phyloP scores from a whole-genome alignment of 2,329 filamentous ascomycete genomes.

The Colletotrichum echinochloae region DNA sequence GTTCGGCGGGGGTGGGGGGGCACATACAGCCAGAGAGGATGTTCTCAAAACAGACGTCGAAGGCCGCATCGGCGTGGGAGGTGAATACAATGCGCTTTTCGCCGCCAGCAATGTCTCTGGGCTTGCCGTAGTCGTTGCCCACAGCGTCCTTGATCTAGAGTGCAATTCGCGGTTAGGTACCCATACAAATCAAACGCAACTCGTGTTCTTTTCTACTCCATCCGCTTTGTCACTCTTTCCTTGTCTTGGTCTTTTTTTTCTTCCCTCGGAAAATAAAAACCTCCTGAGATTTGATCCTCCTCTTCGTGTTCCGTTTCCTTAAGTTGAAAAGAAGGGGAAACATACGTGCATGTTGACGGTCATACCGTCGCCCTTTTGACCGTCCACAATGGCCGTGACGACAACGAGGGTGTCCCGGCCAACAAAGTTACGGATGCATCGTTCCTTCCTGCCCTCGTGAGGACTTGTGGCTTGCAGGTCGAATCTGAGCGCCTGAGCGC shows the following conservation, averaged over 20 bases:
- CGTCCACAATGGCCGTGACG: slow-evolving; percentile 89
- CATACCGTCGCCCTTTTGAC: slow-evolving; percentile 92
- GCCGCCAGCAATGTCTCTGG: slow-evolving; percentile 91
- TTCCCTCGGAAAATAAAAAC: neutral
- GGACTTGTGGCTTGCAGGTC: slow-evolving; percentile 79
- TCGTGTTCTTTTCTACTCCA: neutral
- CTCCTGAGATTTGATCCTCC: neutral
- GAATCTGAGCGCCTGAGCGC: slow-evolving; percentile 85
- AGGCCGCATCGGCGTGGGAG: slow-evolving; percentile 88
- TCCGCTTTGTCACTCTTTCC: neutral
- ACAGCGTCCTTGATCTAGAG: slow-evolving; percentile 90
- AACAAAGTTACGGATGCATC: slow-evolving; percentile 98
- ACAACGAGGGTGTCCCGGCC: slow-evolving; percentile 92
- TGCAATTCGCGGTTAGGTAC: slow-evolving; percentile 24
- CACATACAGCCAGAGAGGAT: slow-evolving; percentile 76
- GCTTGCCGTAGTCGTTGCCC: slow-evolving; percentile 94
- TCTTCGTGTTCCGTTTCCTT: neutral
- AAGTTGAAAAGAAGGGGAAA: slow-evolving; percentile 41
- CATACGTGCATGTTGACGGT: slow-evolving; percentile 91
- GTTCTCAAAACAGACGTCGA: slow-evolving; percentile 98
- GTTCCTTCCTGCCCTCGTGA: slow-evolving; percentile 76
- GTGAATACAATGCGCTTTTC: slow-evolving; percentile 96
- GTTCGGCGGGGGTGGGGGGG: neutral
- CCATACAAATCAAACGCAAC: neutral
- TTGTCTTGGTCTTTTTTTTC: neutral